Conservation (phyloP, 2,329 filamentous ascomycete genomes). For the Alternaria consortialis region DNA sequence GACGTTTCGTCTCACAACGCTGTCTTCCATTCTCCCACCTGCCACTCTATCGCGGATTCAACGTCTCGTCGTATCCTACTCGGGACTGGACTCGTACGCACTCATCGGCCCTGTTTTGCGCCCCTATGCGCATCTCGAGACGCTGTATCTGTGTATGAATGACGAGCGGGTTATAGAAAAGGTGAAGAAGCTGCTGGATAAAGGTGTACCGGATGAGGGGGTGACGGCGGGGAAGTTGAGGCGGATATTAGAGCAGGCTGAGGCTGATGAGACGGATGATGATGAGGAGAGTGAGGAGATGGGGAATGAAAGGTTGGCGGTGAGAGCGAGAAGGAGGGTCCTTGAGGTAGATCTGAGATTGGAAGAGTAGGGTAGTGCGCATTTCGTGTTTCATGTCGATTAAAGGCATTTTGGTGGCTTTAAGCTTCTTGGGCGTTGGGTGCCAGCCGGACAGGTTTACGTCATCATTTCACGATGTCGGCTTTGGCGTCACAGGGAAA, state of each 20-base stretch:
- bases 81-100: constrained; percentile 7
- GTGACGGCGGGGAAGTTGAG: neutral
- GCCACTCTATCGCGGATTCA: neutral
- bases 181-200: constrained; percentile 1
- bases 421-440: neutral
- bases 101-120: constrained; percentile 12
- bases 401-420: neutral
- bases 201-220: neutral
- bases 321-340: constrained; percentile 12
- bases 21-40: neutral
- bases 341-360: constrained; percentile 18
- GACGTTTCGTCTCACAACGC: constrained; percentile 14
- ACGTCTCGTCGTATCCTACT: constrained; percentile 18
- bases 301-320: neutral
- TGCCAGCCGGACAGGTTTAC: neutral
- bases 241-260: constrained; percentile 4
- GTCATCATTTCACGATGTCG: too few species aligned
- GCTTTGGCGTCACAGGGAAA: neutral
- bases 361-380: constrained; percentile 1
- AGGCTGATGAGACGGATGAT: constrained; percentile 23
- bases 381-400: neutral
- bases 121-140: constrained; percentile 9
- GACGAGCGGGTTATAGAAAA: constrained; percentile 12
- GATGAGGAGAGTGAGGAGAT: constrained; percentile 16
- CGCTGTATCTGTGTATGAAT: constrained; percentile 21